Conservation (phyloP, 176 grass and related monocot genomes). For the Cenchrus purpureus region DNA sequence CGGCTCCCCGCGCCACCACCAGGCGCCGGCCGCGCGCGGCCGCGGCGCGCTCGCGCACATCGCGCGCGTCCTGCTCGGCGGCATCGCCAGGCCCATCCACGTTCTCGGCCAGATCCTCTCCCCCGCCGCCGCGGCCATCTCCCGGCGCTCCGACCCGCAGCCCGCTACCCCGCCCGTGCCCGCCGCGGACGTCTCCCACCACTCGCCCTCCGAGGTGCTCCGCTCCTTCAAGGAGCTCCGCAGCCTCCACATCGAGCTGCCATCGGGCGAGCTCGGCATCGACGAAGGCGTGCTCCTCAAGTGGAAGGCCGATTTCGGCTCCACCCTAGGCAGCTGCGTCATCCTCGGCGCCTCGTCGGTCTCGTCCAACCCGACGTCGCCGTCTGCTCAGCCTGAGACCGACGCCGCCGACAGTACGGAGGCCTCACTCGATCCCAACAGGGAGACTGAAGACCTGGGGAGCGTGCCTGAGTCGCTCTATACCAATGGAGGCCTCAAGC, state of each 20-base stretch:
- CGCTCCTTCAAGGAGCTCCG: conserved; percentile 84
- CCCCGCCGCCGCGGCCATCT: conserved; percentile 48
- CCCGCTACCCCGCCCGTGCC: neutral
- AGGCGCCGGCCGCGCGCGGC: conserved; percentile 1
- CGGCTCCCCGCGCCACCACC: conserved; percentile 14
- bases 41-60: conserved; percentile 59
- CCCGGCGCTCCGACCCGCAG: conserved; percentile 12
- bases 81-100: conserved; percentile 75
- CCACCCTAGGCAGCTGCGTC: conserved; percentile 77
- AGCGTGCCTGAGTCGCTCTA: conserved; percentile 72
- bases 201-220: conserved; percentile 91
- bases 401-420: neutral
- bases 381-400: neutral
- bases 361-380: conserved; percentile 24
- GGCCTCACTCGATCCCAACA: conserved; percentile 12
- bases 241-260: conserved; percentile 79
- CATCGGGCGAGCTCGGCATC: conserved; percentile 75
- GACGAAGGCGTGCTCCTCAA: conserved; percentile 86
- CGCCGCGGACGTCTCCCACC: conserved; percentile 71
- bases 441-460: conserved; percentile 47
- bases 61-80: conserved; percentile 66
- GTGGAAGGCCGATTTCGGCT: conserved; percentile 90
- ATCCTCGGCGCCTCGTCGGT: conserved; percentile 79
- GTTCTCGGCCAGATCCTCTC: conserved; percentile 80
- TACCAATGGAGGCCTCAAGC: conserved; percentile 67